Percentiles rank a stretch among this genome's conserved stretches.
Evolutionary conservation across 495 filamentous ascomycete species (phyloP).

Genomic region (Penicillium cosmopolitanum): DNA sequence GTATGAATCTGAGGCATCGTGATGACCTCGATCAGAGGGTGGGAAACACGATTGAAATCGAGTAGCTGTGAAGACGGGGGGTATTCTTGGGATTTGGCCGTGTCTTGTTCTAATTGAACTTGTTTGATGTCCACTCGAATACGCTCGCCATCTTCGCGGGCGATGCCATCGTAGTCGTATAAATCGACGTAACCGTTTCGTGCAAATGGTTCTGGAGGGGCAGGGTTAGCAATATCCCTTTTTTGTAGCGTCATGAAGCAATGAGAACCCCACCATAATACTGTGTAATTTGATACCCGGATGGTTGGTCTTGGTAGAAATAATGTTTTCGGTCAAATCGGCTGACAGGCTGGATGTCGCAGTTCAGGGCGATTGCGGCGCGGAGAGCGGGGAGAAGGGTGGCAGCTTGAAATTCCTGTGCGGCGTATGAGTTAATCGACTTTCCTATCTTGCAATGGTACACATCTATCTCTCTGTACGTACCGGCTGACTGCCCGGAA

Average conservation of each 20-base stretch:
- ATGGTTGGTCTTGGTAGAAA: constrained; percentile 96
- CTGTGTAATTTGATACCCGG: constrained; percentile 97
- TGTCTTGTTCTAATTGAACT: constrained; percentile 97
- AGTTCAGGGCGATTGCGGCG: constrained; percentile 83
- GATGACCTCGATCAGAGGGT: constrained; percentile 94
- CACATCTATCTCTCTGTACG: constrained; percentile 13
- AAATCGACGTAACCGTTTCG: constrained; percentile 72
- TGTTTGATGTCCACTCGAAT: constrained; percentile 83
- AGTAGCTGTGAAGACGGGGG: constrained; percentile 73
- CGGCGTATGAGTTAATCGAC: constrained; percentile 13
- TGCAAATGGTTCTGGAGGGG: constrained; percentile 72
- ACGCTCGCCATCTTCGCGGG: constrained; percentile 65
- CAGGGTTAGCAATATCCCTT: constrained; percentile 8
- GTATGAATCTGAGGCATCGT: constrained; percentile 84
- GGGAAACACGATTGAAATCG: constrained; percentile 91
- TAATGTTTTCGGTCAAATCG: constrained; percentile 97
- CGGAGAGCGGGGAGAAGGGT: constrained; percentile 87
- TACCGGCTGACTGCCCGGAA: constrained; percentile 84
- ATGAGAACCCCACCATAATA: constrained; percentile 64
- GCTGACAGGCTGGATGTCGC: constrained; percentile 72
- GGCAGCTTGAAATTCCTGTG: constrained; percentile 72
- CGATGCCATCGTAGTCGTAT: constrained; percentile 77
- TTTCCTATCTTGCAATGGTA: background rate
- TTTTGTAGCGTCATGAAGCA: background rate
- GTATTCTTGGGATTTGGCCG: constrained; percentile 87